These are phyloP conservation scores for Xanthoparmelia taractica DNA, from an alignment of 495 filamentous ascomycete genomes.

Conservation along the genomic window DNA sequence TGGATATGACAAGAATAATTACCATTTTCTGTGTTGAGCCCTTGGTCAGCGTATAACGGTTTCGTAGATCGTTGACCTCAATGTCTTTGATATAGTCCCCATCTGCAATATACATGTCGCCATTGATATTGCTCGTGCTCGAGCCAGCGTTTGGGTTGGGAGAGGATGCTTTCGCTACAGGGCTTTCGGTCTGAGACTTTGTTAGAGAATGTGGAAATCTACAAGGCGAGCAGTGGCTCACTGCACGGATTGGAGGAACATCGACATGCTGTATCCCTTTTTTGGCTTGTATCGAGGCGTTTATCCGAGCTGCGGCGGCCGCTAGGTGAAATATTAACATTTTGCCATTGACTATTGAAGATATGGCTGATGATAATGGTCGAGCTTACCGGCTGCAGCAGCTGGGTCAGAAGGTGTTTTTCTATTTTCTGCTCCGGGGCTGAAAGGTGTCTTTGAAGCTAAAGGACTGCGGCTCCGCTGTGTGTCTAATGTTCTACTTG, in stretches of 20 bases:
- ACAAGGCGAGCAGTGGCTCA: constrained; percentile 27
- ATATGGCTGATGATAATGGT: too few species aligned
- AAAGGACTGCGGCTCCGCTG: constrained; percentile 72
- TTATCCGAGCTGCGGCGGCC: constrained; percentile 88
- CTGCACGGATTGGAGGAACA: constrained; percentile 75
- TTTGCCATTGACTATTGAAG: constrained; percentile 4
- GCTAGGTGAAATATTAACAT: constrained; percentile 42
- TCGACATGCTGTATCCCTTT: constrained; percentile 92
- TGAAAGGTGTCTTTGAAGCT: constrained; percentile 47
- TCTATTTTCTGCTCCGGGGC: constrained; percentile 41
- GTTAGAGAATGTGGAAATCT: constrained; percentile 24
- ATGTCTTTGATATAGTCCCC: constrained; percentile 98
- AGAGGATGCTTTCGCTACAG: constrained; percentile 39
- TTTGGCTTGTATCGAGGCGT: constrained; percentile 84
- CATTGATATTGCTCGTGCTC: constrained; percentile 56
- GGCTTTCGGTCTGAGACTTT: constrained; percentile 41
- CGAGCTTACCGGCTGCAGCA: constrained; percentile 67
- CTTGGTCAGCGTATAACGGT: constrained; percentile 96
- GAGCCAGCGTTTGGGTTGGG: constrained; percentile 38
- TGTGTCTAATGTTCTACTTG: constrained; percentile 51
- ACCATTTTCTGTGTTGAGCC: constrained; percentile 98
- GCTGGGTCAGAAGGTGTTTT: constrained; percentile 58
- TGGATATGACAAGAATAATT: constrained; percentile 72
- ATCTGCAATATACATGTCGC: constrained; percentile 87
- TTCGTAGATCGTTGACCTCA: constrained; percentile 95